Percentiles rank a stretch among this genome's conserved stretches.
These are phyloP conservation scores for Medicago arabica DNA, from an alignment of 306 rosid genomes.

Conservation along the genomic window DNA sequence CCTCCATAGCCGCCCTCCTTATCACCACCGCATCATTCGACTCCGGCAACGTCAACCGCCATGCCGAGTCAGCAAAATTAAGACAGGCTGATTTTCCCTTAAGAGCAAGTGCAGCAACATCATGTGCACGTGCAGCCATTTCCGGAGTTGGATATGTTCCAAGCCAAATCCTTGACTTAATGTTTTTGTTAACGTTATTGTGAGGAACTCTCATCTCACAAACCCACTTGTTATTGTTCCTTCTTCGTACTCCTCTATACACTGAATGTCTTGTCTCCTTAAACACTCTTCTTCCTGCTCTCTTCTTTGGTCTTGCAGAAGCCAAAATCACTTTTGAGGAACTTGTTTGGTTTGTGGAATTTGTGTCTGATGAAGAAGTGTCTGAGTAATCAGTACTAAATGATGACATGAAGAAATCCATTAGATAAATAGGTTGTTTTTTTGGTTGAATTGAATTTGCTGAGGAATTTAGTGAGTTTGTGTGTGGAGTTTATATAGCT, in stretches of 20 bases:
- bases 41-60: conserved; percentile 56
- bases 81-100: conserved; percentile 72
- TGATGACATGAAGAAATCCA: too few species aligned
- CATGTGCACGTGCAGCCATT: conserved; percentile 94
- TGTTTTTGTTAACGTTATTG: conserved; percentile 37
- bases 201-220: conserved; percentile 83
- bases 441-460: too few species aligned
- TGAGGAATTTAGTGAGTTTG: too few species aligned
- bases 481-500: too few species aligned
- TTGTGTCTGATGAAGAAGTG: neutral
- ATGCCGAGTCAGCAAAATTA: conserved; percentile 74
- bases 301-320: conserved; percentile 63
- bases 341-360: conserved; percentile 24
- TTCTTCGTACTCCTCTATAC: conserved; percentile 70
- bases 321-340: conserved; percentile 56
- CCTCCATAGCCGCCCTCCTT: conserved; percentile 60
- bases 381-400: neutral
- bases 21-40: conserved; percentile 59
- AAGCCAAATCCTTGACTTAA: conserved; percentile 65
- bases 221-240: conserved; percentile 87
- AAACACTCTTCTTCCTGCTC: conserved; percentile 68
- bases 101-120: conserved; percentile 72
- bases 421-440: too few species aligned
- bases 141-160: conserved; percentile 80
- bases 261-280: conserved; percentile 89